Evolutionary conservation across 2,329 filamentous ascomycete species (phyloP).

Genomic region (Botrytis sinoallii): DNA sequence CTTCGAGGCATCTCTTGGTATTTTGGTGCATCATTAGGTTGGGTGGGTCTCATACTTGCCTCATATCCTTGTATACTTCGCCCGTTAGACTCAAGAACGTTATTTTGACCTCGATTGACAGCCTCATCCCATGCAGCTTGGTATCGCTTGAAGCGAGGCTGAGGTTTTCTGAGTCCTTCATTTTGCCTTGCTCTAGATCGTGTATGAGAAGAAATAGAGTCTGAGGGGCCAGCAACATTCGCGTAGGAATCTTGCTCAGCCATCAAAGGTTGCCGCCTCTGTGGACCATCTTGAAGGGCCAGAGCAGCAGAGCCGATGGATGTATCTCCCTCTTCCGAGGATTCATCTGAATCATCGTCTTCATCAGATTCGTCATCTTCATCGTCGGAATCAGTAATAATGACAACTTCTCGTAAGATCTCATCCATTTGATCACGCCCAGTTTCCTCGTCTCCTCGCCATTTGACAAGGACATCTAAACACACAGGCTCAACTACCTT

Average conservation of each 20-base stretch:
- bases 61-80: conserved; percentile 9
- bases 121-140: conserved; percentile 39
- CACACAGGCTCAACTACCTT: conserved; percentile 60
- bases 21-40: background rate
- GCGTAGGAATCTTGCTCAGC: background rate
- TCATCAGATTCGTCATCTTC: conserved; percentile 23
- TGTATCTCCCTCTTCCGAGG: conserved; percentile 27
- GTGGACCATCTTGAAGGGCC: conserved; percentile 20
- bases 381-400: conserved; percentile 47
- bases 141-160: conserved; percentile 37
- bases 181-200: conserved; percentile 1
- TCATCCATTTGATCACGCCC: conserved; percentile 66
- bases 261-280: conserved; percentile 7
- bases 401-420: conserved; percentile 63
- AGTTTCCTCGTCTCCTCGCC: conserved; percentile 68
- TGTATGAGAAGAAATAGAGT: conserved; percentile 2
- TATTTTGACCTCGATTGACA: conserved; percentile 29
- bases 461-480: conserved; percentile 65
- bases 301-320: conserved; percentile 24
- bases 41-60: conserved; percentile 17
- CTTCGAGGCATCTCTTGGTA: conserved; percentile 1
- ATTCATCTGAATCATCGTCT: conserved; percentile 23
- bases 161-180: conserved; percentile 23
- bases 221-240: background rate
- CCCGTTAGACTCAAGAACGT: background rate